Base-by-base conservation (phyloP, 495 filamentous ascomycete genomes). In the Lindgomyces ingoldianus region DNA sequence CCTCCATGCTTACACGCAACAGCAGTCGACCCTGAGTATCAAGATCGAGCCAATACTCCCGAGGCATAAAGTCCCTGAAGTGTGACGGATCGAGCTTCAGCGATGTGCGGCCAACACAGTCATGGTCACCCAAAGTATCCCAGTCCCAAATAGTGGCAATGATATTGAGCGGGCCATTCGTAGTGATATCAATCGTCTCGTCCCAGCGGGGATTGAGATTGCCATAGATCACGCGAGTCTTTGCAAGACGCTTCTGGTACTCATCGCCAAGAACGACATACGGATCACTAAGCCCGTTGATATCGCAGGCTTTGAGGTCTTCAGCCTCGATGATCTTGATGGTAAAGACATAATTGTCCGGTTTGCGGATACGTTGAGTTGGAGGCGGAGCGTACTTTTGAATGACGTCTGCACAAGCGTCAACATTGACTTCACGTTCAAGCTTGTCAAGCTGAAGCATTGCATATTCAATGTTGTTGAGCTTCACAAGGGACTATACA, bases 301-400 rank as follows among this genome's bases (percentile, higher is more conserved):
- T 89, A 77, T 99, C 95, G 71, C 96, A 98, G 16, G 95, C 92
- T 74, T 96, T 98, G 65, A 99, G 77, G 68, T 98, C 95, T 76
- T 99, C 95, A n/a, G 89, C 95, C 71, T 99, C 95, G 27, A 99
- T 91, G 51, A 99, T 91, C 79, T 99, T 99, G 76, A 98, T 93
- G 0, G 95, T 98, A 74, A 99, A 99, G 50, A 98, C 91, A 72
- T 96, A 97, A 59, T 93, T 94, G 27, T 85, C 87, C 3, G 80
- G 78, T 67, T 82, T 86, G 70, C 85, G 65, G 42, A 68, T 56
- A 22, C 67, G 61, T 73, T 85, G 85, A 11, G 79, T 71, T 61
- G 81, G 74, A 0, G 87, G 83, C 26, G 87, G 85, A 22, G 83
- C 79, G 64, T 87, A 78, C 64, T 81, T 83, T 27, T 84, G 83